Base-by-base conservation (phyloP, 805 yeast genomes). In the Lipomyces kockii region DNA sequence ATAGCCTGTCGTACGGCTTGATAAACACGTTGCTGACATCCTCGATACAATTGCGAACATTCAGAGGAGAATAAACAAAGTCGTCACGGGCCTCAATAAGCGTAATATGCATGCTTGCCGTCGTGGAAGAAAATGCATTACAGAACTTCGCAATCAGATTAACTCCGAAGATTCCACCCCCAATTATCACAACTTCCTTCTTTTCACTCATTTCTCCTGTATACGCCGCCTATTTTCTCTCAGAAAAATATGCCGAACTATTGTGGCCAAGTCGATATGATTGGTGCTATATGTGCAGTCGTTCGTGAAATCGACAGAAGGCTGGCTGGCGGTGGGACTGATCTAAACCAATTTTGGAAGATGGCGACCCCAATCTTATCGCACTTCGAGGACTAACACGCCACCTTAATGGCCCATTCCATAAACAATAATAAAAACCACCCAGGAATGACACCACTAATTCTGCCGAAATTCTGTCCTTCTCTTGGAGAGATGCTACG, bases 161-260 rank as follows among this genome's bases (percentile, higher is more conserved):
- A 34, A 43, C 34, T 17, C 70, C 70, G 54, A 52, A 67, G 37
- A 67, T 53, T 37, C 70, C 70, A 17, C 68, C 70, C 57, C 70
- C 70, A 55, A 67, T 53, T 20, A 67, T 27, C 43, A 67, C 66
- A 34, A 67, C 29, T 22, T 67, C 57, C 34, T 25, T 29, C 55
- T 11, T 52, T 17, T 43, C 49, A 17, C 22, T n/a, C 49, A 43
- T 43, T 1, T 43, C 49, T 43, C 20, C 22, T 43, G 22, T 43
- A n/a, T 12, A 2, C 9, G 39, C 14, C 6, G 14, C 39, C 39
- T 7, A 14, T 3, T 37, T 37, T 37, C 6, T 37, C 12, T 9
- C 17, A 37, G 43, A 11, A 35, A 35, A 35, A 5, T 35, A 37
- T 14, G 20, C 49, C 22, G 9, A n/a, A 43, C 2, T 43, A n/a